These are phyloP conservation scores for Nidula microcarpa DNA, from an alignment of 768 basidiomycete species.

Conservation along the genomic window DNA sequence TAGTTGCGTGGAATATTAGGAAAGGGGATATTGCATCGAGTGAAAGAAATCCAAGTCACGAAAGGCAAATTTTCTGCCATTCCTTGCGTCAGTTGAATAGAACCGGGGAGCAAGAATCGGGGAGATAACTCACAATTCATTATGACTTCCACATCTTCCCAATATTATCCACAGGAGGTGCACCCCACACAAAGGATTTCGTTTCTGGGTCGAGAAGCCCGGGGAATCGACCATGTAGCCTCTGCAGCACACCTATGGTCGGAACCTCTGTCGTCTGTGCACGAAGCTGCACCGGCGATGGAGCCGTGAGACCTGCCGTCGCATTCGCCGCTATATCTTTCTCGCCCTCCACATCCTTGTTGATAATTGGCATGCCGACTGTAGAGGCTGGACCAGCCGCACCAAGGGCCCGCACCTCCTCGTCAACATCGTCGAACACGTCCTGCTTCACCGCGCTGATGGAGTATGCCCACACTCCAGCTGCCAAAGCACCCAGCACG, in stretches of 20 bases:
- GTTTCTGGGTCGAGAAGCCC: slow-evolving; percentile 52
- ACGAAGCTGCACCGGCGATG: slow-evolving; percentile 5
- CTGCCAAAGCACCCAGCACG: slow-evolving; percentile 66
- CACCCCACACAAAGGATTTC: slow-evolving; percentile 71
- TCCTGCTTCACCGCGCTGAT: slow-evolving; percentile 94
- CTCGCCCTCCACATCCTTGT: slow-evolving; percentile 21
- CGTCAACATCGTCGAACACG: slow-evolving; percentile 83
- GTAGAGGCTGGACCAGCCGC: slow-evolving; percentile 21
- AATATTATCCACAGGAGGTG: slow-evolving; percentile 62
- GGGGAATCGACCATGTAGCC: slow-evolving; percentile 44
- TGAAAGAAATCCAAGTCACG: too few relatives aligned
- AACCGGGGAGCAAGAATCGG: too few relatives aligned
- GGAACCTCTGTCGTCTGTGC: slow-evolving; percentile 3
- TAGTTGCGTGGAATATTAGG: slow-evolving; percentile 10
- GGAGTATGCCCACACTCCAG: slow-evolving; percentile 87
- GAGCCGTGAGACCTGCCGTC: background rate
- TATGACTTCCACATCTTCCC: slow-evolving; percentile 35
- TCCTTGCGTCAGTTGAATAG: too few relatives aligned
- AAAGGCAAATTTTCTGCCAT: too few relatives aligned
- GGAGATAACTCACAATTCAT: too few relatives aligned
- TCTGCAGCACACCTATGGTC: slow-evolving; percentile 41
- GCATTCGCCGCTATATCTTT: slow-evolving; percentile 6
- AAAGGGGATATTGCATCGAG: too few relatives aligned
- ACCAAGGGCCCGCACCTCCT: slow-evolving; percentile 63
- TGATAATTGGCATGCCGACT: slow-evolving; percentile 3